Evolutionary conservation across 169 alveolate genomes (phyloP).

Genomic region (Amoebophrya sp.): DNA sequence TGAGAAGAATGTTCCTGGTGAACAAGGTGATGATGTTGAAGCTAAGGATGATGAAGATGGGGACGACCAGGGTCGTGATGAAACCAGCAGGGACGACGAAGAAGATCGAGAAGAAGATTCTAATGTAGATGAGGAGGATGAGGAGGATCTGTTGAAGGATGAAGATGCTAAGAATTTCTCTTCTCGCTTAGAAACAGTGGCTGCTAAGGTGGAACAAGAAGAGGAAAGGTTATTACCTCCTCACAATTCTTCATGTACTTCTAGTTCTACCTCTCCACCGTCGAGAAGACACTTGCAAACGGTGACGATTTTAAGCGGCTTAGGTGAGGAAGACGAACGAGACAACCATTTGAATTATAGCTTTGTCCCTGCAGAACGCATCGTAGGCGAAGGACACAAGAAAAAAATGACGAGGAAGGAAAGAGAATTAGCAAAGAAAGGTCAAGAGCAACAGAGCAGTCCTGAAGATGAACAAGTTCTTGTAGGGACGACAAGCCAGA

Average conservation of each 20-base stretch:
- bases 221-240: no score
- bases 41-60: no score
- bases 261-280: no score
- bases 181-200: not conserved
- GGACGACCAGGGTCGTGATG: no score
- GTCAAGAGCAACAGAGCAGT: no score
- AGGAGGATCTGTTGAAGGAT: not conserved
- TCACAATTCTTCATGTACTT: no score
- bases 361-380: not conserved
- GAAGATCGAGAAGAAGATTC: not conserved
- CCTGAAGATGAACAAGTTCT: no score
- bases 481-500: not conserved
- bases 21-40: not conserved
- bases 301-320: not conserved
- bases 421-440: not conserved
- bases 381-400: not conserved
- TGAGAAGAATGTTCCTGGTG: not conserved
- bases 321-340: not conserved
- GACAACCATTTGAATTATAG: not conserved
- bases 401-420: conserved; percentile 12
- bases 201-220: not conserved
- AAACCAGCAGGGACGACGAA: not conserved
- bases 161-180: no score
- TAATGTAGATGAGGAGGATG: not conserved
- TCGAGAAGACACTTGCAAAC: no score